These are phyloP conservation scores for Curvularia hawaiiensis DNA, from an alignment of 2,329 filamentous ascomycete genomes.

Conservation along the genomic window DNA sequence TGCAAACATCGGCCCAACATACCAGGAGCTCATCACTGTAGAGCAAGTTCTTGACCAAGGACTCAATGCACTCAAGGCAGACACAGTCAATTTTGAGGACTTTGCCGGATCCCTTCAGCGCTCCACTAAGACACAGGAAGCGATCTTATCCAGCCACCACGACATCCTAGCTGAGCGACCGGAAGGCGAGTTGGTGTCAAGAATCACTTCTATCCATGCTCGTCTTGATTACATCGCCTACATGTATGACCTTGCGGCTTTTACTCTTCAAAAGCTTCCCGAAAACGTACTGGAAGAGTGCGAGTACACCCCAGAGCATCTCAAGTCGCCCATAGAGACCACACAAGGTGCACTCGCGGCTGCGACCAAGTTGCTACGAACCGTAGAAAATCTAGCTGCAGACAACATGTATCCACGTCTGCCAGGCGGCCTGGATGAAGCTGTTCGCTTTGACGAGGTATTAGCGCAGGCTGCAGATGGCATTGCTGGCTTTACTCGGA, in stretches of 20 bases:
- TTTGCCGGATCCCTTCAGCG: slow-evolving; percentile 79
- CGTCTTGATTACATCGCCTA: slow-evolving; percentile 28
- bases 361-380: slow-evolving; percentile 29
- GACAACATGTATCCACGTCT: slow-evolving; percentile 39
- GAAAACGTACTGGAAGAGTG: slow-evolving; percentile 11
- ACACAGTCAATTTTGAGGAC: slow-evolving; percentile 84
- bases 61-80: slow-evolving; percentile 81
- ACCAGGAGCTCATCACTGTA: slow-evolving; percentile 89
- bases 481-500: slow-evolving; percentile 19
- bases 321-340: slow-evolving; percentile 21
- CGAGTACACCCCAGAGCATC: slow-evolving; percentile 50
- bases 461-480: slow-evolving; percentile 23
- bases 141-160: slow-evolving; percentile 22
- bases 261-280: slow-evolving; percentile 15
- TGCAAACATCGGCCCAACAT: slow-evolving; percentile 74
- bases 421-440: slow-evolving; percentile 24
- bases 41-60: slow-evolving; percentile 87
- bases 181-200: slow-evolving; percentile 35
- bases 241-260: slow-evolving; percentile 24
- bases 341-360: slow-evolving; percentile 25
- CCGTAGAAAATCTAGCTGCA: slow-evolving; percentile 26
- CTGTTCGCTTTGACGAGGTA: slow-evolving; percentile 28
- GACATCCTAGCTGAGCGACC: slow-evolving; percentile 24
- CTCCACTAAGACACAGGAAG: slow-evolving; percentile 28
- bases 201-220: slow-evolving; percentile 27